Evolutionary conservation across 306 rosid genomes (phyloP).

Genomic region (Citrullus mucosospermus): DNA sequence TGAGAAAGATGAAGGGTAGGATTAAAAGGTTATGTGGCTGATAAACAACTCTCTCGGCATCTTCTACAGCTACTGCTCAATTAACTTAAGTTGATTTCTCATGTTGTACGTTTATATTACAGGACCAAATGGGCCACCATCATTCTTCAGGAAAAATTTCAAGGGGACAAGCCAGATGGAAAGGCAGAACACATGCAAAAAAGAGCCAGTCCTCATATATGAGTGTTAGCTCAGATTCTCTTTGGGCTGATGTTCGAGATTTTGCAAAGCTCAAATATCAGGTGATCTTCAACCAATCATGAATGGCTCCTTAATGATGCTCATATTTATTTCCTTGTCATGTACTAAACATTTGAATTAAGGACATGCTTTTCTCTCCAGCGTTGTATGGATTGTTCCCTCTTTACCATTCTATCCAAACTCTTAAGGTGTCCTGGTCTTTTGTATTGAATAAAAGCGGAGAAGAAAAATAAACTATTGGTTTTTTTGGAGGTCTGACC

Average conservation of each 20-base stretch:
- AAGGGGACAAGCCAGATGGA: slow-evolving; percentile 64
- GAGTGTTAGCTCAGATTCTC: slow-evolving; percentile 64
- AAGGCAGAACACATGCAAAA: slow-evolving; percentile 47
- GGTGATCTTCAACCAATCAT: slow-evolving; percentile 29
- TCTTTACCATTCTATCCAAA: neutral
- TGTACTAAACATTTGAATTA: neutral
- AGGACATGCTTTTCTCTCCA: neutral
- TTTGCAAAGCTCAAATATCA: slow-evolving; percentile 71
- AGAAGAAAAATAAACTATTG: neutral
- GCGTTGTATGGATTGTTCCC: neutral
- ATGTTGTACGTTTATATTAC: slow-evolving; percentile 11
- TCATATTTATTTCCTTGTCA: neutral
- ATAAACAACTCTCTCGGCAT: neutral
- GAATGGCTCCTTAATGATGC: neutral
- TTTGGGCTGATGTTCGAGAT: slow-evolving; percentile 75
- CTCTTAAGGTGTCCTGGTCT: neutral
- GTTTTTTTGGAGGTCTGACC: neutral
- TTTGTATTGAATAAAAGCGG: neutral
- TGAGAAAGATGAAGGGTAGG: neutral
- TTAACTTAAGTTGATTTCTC: neutral
- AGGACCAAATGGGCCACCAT: slow-evolving; percentile 66
- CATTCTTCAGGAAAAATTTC: slow-evolving; percentile 54
- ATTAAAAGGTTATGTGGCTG: neutral
- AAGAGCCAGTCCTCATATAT: slow-evolving; percentile 48
- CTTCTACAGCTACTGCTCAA: neutral